Conservation (phyloP, 1,284 basidiomycete species). For the Violaceomyces palustris region DNA sequence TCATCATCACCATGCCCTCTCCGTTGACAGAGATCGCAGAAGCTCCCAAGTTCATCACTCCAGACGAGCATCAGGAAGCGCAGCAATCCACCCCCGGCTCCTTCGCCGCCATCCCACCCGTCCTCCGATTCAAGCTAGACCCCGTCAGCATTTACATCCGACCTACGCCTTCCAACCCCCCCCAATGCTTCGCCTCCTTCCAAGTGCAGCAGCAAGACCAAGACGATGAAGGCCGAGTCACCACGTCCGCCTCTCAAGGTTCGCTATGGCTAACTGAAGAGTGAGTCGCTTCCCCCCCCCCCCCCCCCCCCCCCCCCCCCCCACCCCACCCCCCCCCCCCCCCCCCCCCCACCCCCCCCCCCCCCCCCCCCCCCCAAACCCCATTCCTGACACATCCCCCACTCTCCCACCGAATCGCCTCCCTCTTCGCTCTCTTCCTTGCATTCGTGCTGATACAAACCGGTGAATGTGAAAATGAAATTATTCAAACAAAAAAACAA, state of each 20-base stretch:
- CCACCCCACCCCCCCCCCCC: too few relatives aligned
- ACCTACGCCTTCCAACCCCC: conserved; percentile 15
- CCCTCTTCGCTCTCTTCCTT: too few relatives aligned
- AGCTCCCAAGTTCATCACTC: conserved; percentile 10
- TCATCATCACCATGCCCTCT: too few relatives aligned
- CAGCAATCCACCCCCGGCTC: conserved; percentile 32
- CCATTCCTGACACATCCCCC: too few relatives aligned
- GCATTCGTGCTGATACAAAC: too few relatives aligned
- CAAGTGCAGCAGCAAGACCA: background rate
- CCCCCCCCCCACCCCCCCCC: too few relatives aligned
- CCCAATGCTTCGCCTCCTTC: conserved; percentile 19
- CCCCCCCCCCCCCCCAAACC: too few relatives aligned
- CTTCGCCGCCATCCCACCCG: conserved; percentile 14
- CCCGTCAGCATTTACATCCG: conserved; percentile 16
- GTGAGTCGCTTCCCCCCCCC: conserved; percentile 5
- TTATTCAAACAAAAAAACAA: too few relatives aligned
- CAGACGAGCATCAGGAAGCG: conserved; percentile 6
- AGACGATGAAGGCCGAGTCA: background rate
- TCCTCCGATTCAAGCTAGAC: conserved; percentile 12
- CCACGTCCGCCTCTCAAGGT: background rate
- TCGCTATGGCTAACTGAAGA: conserved; percentile 9
- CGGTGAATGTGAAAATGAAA: too few relatives aligned
- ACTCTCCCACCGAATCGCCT: too few relatives aligned
- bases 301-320: too few relatives aligned
- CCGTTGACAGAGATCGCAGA: conserved; percentile 11